Evolutionary conservation across 2,329 filamentous ascomycete species (phyloP).

Genomic region (Phialophora expanda): DNA sequence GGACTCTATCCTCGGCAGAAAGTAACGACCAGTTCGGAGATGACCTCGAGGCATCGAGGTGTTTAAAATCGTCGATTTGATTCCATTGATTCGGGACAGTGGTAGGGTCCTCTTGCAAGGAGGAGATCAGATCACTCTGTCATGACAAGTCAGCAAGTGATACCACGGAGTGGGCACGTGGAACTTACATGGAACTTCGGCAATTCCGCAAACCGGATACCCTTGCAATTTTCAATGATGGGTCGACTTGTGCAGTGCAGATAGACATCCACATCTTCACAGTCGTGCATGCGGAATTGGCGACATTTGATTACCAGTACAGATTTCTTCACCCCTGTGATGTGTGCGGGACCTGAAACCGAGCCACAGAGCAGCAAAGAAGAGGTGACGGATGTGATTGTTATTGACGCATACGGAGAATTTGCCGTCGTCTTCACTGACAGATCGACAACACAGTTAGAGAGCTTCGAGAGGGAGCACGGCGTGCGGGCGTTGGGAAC

Average conservation of each 20-base stretch:
- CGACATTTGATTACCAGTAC: conserved; percentile 74
- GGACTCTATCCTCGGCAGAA: conserved; percentile 63
- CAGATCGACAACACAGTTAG: conserved; percentile 78
- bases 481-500: conserved; percentile 74
- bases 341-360: conserved; percentile 79
- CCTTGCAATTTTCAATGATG: conserved; percentile 87
- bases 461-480: conserved; percentile 72
- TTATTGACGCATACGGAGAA: conserved; percentile 70
- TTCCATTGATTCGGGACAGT: conserved; percentile 72
- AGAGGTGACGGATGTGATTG: conserved; percentile 70
- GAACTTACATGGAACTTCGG: conserved; percentile 52
- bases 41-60: conserved; percentile 73
- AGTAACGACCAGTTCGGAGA: conserved; percentile 88
- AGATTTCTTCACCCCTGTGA: conserved; percentile 74
- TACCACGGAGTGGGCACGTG: background rate
- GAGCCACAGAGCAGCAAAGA: conserved; percentile 79
- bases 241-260: conserved; percentile 80
- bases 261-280: conserved; percentile 79
- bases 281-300: conserved; percentile 95
- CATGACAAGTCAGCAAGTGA: background rate
- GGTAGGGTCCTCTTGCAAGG: conserved; percentile 34
- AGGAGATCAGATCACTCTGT: conserved; percentile 35
- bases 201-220: conserved; percentile 78
- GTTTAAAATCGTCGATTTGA: conserved; percentile 96
- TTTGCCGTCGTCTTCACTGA: conserved; percentile 59